A percentile compares a stretch with the other conserved stretches of the same genome.
Evolutionary conservation across 805 yeast genomes (phyloP).

Genomic region (Blastobotrys chiropterorum): DNA sequence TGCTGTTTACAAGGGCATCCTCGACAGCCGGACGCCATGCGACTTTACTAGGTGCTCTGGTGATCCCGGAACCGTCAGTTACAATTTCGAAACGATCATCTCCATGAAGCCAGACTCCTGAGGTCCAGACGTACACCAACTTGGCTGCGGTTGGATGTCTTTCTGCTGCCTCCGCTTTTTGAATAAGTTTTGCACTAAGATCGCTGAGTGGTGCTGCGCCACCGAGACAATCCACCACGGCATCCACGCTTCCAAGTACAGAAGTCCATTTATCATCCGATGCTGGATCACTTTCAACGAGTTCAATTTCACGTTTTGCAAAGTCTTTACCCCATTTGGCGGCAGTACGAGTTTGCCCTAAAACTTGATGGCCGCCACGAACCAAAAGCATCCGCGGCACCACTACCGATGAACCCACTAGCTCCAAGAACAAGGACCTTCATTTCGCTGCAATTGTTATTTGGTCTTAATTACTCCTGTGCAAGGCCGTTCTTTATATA

Average conservation of each 20-base stretch:
- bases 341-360: background rate
- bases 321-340: background rate
- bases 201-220: background rate
- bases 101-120: background rate
- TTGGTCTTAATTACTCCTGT: no score
- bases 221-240: background rate
- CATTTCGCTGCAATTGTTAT: background rate
- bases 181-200: background rate
- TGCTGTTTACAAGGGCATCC: background rate
- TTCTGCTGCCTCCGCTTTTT: background rate
- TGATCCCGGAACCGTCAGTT: background rate
- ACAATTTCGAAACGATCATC: background rate
- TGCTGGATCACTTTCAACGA: background rate
- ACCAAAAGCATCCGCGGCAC: background rate
- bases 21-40: background rate
- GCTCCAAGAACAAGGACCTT: background rate
- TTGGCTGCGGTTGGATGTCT: background rate
- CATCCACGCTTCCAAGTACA: background rate
- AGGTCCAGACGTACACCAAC: background rate
- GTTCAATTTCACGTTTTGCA: background rate
- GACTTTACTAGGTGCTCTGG: background rate
- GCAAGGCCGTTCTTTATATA: no score
- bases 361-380: background rate
- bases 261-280: slow-evolving; percentile 1
- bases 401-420: background rate